These are phyloP conservation scores for Xylaria scruposa DNA, from an alignment of 495 filamentous ascomycete species.

Conservation along the genomic window DNA sequence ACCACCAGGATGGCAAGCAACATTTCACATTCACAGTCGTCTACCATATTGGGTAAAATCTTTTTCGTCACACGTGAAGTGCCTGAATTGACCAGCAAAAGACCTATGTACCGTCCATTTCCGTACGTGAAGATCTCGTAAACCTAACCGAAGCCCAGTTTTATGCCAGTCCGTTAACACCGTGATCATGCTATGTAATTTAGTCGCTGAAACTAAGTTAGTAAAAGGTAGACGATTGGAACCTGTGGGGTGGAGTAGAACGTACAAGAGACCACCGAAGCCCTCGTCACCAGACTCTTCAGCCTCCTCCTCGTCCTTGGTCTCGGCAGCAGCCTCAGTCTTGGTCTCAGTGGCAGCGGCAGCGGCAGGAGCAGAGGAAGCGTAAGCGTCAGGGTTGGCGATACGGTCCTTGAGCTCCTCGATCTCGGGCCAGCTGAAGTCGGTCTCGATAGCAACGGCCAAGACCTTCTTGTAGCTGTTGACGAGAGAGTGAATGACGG, in stretches of 20 bases:
- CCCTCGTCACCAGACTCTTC: constrained; percentile 63
- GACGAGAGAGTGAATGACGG: constrained; percentile 91
- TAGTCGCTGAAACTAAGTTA: constrained; percentile 49
- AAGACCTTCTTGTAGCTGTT: constrained; percentile 98
- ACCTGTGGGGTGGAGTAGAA: constrained; percentile 29
- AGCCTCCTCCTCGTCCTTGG: constrained; percentile 62
- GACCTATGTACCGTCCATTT: constrained; percentile 50
- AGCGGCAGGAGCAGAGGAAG: constrained; percentile 75
- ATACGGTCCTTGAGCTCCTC: constrained; percentile 98
- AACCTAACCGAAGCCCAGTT: constrained; percentile 47
- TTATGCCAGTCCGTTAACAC: constrained; percentile 45
- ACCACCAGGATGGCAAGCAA: constrained; percentile 18
- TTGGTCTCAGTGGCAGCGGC: constrained; percentile 54
- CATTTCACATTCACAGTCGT: constrained; percentile 32
- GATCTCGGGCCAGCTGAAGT: constrained; percentile 94
- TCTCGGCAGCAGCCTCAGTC: constrained; percentile 58
- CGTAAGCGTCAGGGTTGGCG: constrained; percentile 96
- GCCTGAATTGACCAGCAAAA: constrained; percentile 52
- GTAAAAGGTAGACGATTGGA: constrained; percentile 26
- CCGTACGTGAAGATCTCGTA: constrained; percentile 44
- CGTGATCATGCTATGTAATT: constrained; percentile 41
- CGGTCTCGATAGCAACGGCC: constrained; percentile 87
- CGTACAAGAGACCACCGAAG: constrained; percentile 76
- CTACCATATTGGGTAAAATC: constrained; percentile 24
- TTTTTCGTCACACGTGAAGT: constrained; percentile 37